Base-by-base conservation (phyloP, 306 rosid species). In the Aeschynomene evenia region DNA sequence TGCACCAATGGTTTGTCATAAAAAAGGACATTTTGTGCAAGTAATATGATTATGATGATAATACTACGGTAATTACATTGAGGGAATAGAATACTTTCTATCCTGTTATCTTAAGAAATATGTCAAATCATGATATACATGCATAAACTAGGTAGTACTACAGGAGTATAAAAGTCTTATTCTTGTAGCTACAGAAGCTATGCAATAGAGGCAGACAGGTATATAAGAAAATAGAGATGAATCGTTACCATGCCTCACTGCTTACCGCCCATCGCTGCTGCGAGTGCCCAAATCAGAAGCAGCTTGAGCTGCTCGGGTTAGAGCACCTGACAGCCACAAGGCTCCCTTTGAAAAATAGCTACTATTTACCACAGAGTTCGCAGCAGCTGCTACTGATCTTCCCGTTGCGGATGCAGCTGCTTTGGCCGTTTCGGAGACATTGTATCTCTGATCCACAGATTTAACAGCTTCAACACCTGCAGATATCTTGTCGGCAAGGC, bases 321-420 rank as follows among this genome's bases (percentile, higher is more conserved):
- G 84, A 69, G 91, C 94, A 28, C 82, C 97, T 0, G 94, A 88
- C 63, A 88, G 51, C 96, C 93, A 88, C 78, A 88, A 77, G 75
- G 97, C 96, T 65, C 96, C 97, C 82, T 71, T 81, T 0, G 96
- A 82, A 68, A 94, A 88, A 85, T 90, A 94, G 89, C 89, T 80
- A 66, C 89, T 94, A 52, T 77, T 90, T 13, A 77, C 89, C 61
- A 84, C 75, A 4, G 81, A 37, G 63, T 45, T 82, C 14, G 96
- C 93, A 26, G 96, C 98, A 0, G 86, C 80, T 5, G 92, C 73
- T 4, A 91, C 93, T n/a, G 91, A 85, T 77, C 80, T 85, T 79
- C 98, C 96, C 0, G 98, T 85, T 26, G 86, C 90, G 3, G 88
- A 80, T 64, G 87, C 83, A 0, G 98, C 96, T 1, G 75, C 84